Conservation (phyloP, 2,329 filamentous ascomycete genomes). For the Pseudofabraea citricarpa region DNA sequence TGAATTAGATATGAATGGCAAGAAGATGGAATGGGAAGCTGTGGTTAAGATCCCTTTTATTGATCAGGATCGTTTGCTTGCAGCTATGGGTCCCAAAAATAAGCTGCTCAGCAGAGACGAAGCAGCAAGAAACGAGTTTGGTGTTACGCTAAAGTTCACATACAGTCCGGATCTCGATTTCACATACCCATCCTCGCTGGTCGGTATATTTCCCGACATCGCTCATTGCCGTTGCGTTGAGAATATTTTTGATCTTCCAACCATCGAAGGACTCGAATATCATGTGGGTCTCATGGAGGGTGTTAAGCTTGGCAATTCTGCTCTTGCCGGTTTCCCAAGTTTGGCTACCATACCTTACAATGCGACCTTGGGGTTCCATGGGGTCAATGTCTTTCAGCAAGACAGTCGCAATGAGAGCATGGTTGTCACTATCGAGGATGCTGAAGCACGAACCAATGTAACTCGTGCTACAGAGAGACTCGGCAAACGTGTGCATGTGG, state of each 20-base stretch:
- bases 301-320: conserved; percentile 73
- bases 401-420: conserved; percentile 97
- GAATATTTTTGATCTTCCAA: conserved; percentile 93
- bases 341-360: conserved; percentile 81
- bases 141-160: conserved; percentile 88
- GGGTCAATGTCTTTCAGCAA: conserved; percentile 90
- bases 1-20: conserved; percentile 97
- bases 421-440: conserved; percentile 77
- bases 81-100: conserved; percentile 83
- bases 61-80: conserved; percentile 78
- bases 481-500: conserved; percentile 82
- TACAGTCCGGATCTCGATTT: conserved; percentile 75
- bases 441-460: conserved; percentile 65
- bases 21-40: conserved; percentile 99
- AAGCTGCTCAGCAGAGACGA: conserved; percentile 72
- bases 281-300: conserved; percentile 80
- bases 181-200: conserved; percentile 80
- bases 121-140: conserved; percentile 80
- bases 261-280: conserved; percentile 83
- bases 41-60: conserved; percentile 99
- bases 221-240: conserved; percentile 84
- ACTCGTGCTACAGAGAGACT: conserved; percentile 74
- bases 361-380: conserved; percentile 78
- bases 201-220: conserved; percentile 87
- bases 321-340: conserved; percentile 91